Evolutionary conservation across 805 yeast genomes (phyloP).

Genomic region (Candida berthetii): DNA sequence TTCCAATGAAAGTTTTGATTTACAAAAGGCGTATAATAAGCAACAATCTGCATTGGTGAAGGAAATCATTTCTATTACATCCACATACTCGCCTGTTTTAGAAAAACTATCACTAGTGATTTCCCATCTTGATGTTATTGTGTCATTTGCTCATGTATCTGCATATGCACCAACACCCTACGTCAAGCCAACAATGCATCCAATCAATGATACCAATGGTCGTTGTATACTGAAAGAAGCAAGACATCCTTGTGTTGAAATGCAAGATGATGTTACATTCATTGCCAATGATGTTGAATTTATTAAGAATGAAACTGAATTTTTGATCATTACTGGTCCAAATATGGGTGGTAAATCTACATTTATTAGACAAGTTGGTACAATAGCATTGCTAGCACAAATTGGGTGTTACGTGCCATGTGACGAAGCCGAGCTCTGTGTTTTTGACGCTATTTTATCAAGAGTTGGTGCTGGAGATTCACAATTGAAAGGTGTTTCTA

Average conservation of each 20-base stretch:
- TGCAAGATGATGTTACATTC: constrained; percentile 84
- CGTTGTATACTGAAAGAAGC: constrained; percentile 60
- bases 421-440: constrained; percentile 65
- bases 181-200: constrained; percentile 64
- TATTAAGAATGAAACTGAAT: constrained; percentile 51
- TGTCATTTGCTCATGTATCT: constrained; percentile 79
- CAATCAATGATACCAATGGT: constrained; percentile 39
- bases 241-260: constrained; percentile 92
- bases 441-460: constrained; percentile 89
- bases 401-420: constrained; percentile 88
- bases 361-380: constrained; percentile 85
- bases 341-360: constrained; percentile 98
- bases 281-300: constrained; percentile 86
- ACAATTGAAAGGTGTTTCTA: constrained; percentile 92
- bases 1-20: constrained; percentile 49
- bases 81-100: constrained; percentile 77
- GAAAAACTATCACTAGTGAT: constrained; percentile 58
- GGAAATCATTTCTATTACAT: constrained; percentile 75
- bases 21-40: constrained; percentile 60
- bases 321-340: constrained; percentile 88
- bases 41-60: constrained; percentile 75
- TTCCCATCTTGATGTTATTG: constrained; percentile 77
- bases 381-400: constrained; percentile 80
- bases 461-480: constrained; percentile 99
- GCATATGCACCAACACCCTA: constrained; percentile 81